A percentile compares a stretch with the other conserved stretches of the same genome.
Evolutionary conservation across 306 rosid genomes (phyloP).

Genomic region (Amphicarpaea edgeworthii): DNA sequence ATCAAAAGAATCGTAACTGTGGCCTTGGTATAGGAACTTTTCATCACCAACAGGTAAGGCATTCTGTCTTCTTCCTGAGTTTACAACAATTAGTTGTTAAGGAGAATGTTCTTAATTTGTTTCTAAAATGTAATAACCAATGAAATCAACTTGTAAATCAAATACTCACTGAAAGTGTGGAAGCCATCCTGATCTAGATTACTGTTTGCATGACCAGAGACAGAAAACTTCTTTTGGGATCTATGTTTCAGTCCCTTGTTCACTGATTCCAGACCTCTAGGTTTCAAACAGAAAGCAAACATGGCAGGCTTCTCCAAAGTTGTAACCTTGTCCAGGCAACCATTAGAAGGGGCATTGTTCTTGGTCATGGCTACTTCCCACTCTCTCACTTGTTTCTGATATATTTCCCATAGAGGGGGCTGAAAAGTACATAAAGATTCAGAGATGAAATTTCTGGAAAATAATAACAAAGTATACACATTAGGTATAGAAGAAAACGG

Average conservation of each 20-base stretch:
- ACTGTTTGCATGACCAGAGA: constrained; percentile 66
- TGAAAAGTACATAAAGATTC: constrained; percentile 49
- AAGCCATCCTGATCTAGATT: constrained; percentile 73
- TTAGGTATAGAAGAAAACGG: constrained; percentile 28
- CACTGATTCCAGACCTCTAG: constrained; percentile 84
- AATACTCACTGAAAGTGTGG: constrained; percentile 66
- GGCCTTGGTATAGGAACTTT: constrained; percentile 63
- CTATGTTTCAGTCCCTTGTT: constrained; percentile 87
- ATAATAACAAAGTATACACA: constrained; percentile 8
- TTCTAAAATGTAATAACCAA: neutral
- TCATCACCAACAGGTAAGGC: constrained; percentile 73
- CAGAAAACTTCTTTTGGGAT: constrained; percentile 75
- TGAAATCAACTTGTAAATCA: constrained; percentile 12
- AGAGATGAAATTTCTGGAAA: constrained; percentile 16
- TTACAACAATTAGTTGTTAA: constrained; percentile 46
- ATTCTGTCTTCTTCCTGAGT: constrained; percentile 82
- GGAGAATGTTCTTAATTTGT: constrained; percentile 2
- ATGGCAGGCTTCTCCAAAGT: constrained; percentile 84
- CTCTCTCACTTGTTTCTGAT: constrained; percentile 73
- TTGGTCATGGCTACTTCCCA: constrained; percentile 81
- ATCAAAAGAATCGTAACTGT: constrained; percentile 73
- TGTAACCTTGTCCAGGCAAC: constrained; percentile 59
- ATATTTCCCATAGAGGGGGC: constrained; percentile 90
- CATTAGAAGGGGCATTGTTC: constrained; percentile 56
- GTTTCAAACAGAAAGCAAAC: constrained; percentile 96